These are phyloP conservation scores for Psilocybe tampanensis DNA, from an alignment of 768 basidiomycete species.

Conservation along the genomic window DNA sequence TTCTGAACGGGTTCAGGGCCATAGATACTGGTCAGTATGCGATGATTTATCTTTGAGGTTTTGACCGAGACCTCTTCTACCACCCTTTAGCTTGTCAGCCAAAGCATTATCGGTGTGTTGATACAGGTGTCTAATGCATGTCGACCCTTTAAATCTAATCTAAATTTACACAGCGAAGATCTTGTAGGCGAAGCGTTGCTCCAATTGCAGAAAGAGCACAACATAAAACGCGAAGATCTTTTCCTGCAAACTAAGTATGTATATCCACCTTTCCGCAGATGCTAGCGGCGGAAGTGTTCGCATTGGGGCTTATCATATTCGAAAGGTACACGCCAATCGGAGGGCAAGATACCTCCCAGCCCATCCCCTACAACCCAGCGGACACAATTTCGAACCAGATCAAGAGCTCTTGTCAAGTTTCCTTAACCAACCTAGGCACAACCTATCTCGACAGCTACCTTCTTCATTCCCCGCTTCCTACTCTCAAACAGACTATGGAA, in stretches of 20 bases:
- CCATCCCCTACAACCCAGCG: constrained; percentile 71
- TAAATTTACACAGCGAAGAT: constrained; percentile 56
- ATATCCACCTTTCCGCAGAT: background rate
- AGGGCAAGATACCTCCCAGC: constrained; percentile 72
- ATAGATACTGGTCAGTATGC: constrained; percentile 73
- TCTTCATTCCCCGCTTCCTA: constrained; percentile 74
- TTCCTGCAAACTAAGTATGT: constrained; percentile 81
- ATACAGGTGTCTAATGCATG: background rate
- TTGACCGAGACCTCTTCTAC: background rate
- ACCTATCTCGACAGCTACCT: constrained; percentile 79
- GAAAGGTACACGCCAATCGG: constrained; percentile 70
- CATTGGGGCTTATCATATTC: background rate
- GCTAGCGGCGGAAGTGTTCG: background rate
- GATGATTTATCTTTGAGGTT: background rate
- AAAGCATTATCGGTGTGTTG: constrained; percentile 66
- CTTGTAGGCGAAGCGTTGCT: constrained; percentile 77
- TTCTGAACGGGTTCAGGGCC: constrained; percentile 76
- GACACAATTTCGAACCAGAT: constrained; percentile 62
- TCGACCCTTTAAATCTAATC: background rate
- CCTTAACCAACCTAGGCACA: constrained; percentile 69
- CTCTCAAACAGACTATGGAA: constrained; percentile 58
- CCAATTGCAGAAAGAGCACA: constrained; percentile 55
- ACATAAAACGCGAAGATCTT: constrained; percentile 67
- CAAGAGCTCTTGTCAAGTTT: constrained; percentile 57
- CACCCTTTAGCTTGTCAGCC: constrained; percentile 61